phyloP scores from a whole-genome alignment of 805 yeast genomes.

The Hanseniaspora clermontiae region DNA sequence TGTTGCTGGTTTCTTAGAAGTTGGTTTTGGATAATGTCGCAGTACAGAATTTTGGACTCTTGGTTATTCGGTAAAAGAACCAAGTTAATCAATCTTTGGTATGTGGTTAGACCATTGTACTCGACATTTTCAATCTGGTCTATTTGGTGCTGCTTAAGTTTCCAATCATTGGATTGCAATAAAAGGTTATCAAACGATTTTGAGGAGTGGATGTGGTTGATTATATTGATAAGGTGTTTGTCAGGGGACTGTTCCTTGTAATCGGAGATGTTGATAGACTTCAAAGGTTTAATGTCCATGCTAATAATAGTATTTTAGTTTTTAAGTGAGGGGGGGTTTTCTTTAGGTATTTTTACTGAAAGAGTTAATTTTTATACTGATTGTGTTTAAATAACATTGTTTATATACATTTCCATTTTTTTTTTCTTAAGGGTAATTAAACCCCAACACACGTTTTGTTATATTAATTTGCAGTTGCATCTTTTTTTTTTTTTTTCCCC shows the following conservation, averaged over 20 bases:
- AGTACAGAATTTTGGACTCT: slow-evolving; percentile 10
- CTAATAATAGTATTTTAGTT: neutral
- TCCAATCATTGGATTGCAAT: slow-evolving; percentile 5
- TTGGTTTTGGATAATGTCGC: slow-evolving; percentile 20
- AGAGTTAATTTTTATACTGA: too few species aligned
- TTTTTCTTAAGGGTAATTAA: too few species aligned
- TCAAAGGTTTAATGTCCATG: neutral
- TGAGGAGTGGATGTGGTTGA: slow-evolving; percentile 11
- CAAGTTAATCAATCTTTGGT: slow-evolving; percentile 11
- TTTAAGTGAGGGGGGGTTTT: neutral
- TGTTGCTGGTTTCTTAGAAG: slow-evolving; percentile 25
- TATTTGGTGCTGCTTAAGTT: slow-evolving; percentile 3
- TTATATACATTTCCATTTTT: too few species aligned
- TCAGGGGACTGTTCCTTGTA: slow-evolving; percentile 11
- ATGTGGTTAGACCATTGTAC: slow-evolving; percentile 10
- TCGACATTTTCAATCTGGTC: slow-evolving; percentile 1
- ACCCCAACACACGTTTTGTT: too few species aligned
- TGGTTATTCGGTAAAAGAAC: neutral
- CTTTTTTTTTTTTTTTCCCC: too few species aligned
- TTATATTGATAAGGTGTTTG: slow-evolving; percentile 1
- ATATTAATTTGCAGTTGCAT: too few species aligned
- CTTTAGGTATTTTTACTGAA: too few species aligned
- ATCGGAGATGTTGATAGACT: neutral
- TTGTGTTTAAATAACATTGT: too few species aligned
- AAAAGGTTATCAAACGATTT: slow-evolving; percentile 4